These are phyloP conservation scores for Carex scoparia DNA, from an alignment of 176 grass and related monocot species.

Conservation along the genomic window DNA sequence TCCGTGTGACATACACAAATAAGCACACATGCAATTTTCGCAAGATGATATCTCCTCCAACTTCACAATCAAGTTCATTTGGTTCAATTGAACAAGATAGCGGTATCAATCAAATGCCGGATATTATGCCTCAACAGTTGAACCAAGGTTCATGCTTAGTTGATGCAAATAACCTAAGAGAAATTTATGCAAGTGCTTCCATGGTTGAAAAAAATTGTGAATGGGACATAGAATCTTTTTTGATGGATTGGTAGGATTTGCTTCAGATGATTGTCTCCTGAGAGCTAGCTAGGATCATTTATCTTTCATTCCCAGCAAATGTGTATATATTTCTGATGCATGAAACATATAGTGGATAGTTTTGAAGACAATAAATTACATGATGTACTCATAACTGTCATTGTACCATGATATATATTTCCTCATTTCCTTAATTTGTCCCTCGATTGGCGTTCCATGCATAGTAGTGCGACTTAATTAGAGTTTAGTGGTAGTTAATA, in stretches of 20 bases:
- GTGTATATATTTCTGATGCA: neutral
- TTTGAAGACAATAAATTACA: too few relatives aligned
- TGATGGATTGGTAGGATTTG: neutral
- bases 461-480: too few relatives aligned
- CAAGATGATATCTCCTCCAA: neutral
- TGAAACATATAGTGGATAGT: neutral
- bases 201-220: neutral
- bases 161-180: constrained; percentile 4
- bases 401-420: too few relatives aligned
- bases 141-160: neutral
- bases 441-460: too few relatives aligned
- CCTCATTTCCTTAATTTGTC: too few relatives aligned
- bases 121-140: neutral
- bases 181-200: neutral
- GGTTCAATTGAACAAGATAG: neutral
- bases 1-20: constrained; percentile 16
- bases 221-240: constrained; percentile 13
- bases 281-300: neutral
- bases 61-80: neutral
- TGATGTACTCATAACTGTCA: neutral
- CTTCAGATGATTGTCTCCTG: neutral
- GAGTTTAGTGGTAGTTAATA: too few relatives aligned
- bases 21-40: constrained; percentile 14
- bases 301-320: neutral
- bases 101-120: neutral